Evolutionary conservation across 2,329 filamentous ascomycete genomes (phyloP).

Genomic region (Hypoxylon sp.): DNA sequence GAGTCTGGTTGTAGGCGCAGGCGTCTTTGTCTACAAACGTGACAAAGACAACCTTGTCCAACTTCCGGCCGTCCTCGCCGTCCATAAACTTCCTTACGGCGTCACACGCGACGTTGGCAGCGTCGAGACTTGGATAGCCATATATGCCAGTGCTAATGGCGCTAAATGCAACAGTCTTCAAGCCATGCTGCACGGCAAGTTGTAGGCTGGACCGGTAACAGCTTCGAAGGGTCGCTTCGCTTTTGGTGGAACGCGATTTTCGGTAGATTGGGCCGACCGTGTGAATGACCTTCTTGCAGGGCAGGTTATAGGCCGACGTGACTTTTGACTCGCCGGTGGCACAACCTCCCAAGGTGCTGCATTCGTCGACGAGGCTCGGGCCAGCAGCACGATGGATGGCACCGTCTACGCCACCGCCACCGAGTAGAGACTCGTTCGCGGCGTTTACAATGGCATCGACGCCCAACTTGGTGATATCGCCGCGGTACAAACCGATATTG

Average conservation of each 20-base stretch:
- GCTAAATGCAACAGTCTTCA: slow-evolving; percentile 81
- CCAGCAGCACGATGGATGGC: slow-evolving; percentile 89
- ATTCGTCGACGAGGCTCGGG: slow-evolving; percentile 71
- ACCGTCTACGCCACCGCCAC: slow-evolving; percentile 90
- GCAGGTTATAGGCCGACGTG: slow-evolving; percentile 78
- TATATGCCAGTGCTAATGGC: slow-evolving; percentile 90
- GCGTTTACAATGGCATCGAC: slow-evolving; percentile 93
- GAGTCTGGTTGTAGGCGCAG: slow-evolving; percentile 69
- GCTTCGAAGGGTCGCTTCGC: slow-evolving; percentile 58
- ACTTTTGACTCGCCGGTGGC: slow-evolving; percentile 82
- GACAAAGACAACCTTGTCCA: slow-evolving; percentile 84
- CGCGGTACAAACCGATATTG: slow-evolving; percentile 72
- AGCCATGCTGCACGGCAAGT: slow-evolving; percentile 71
- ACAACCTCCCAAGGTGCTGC: slow-evolving; percentile 75
- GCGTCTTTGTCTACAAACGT: slow-evolving; percentile 83
- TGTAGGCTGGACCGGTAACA: slow-evolving; percentile 78
- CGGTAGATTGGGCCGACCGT: slow-evolving; percentile 85
- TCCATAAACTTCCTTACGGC: slow-evolving; percentile 65
- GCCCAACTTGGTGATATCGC: slow-evolving; percentile 81
- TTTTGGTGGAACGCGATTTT: slow-evolving; percentile 48
- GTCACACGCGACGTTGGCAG: slow-evolving; percentile 74
- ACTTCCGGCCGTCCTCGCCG: slow-evolving; percentile 52
- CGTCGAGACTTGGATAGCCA: slow-evolving; percentile 79
- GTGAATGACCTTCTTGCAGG: slow-evolving; percentile 83
- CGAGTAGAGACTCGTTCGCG: slow-evolving; percentile 79